phyloP scores from a whole-genome alignment of 2,329 filamentous ascomycete species.

The Diaporthe helianthi region DNA sequence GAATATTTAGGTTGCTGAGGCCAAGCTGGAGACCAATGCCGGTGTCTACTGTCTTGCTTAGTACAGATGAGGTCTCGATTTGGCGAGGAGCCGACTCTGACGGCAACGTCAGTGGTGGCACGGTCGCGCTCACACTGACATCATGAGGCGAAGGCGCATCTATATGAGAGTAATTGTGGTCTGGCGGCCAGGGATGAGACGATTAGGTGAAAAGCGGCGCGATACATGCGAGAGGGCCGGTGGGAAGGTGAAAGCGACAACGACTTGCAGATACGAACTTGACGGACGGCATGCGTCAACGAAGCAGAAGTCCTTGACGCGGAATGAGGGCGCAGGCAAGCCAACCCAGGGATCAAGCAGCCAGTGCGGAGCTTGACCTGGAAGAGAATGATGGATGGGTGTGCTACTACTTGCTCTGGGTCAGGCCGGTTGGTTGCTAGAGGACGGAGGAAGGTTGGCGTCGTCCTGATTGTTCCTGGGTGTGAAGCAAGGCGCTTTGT shows the following conservation, averaged over 20 bases:
- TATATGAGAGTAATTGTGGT: background rate
- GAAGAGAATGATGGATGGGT: background rate
- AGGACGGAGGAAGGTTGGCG: background rate
- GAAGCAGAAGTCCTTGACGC: conserved; percentile 8
- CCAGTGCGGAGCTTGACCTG: background rate
- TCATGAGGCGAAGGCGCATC: background rate
- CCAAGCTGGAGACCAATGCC: background rate
- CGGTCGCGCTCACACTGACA: background rate
- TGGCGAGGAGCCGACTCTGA: background rate
- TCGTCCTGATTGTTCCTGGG: conserved; percentile 4
- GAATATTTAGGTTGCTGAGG: background rate
- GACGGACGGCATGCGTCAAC: conserved; percentile 9
- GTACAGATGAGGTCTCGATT: background rate
- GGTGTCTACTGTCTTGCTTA: conserved; percentile 1
- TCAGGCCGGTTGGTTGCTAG: background rate
- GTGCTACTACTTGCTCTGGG: conserved; percentile 1
- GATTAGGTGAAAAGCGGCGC: background rate
- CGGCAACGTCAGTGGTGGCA: background rate
- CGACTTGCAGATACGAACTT: conserved; percentile 13
- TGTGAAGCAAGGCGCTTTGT: conserved; percentile 17
- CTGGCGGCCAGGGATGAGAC: background rate
- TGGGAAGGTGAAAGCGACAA: background rate
- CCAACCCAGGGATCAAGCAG: background rate
- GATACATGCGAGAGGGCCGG: background rate
- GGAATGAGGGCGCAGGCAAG: background rate